A percentile compares a stretch with the other conserved stretches of the same genome.
Evolutionary conservation across 2,329 filamentous ascomycete genomes (phyloP).

Genomic region (Escovopsis sp.): DNA sequence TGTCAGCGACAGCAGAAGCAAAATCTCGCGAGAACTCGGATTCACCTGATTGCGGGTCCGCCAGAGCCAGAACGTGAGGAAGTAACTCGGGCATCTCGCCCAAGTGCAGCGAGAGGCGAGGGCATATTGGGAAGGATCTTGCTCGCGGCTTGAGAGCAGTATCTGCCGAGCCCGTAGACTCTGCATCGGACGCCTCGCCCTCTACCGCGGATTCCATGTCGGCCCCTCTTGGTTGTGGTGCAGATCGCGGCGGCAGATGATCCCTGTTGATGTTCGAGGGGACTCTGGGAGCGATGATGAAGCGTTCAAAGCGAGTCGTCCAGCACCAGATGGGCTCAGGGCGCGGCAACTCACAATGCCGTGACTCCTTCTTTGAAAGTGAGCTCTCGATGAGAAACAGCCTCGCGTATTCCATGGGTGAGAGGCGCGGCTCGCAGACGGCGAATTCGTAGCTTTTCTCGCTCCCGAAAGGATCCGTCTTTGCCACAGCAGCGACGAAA

Average conservation of each 20-base stretch:
- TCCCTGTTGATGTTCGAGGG: conserved; percentile 13
- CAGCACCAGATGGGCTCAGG: conserved; percentile 19
- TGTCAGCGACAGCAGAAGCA: not conserved
- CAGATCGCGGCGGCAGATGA: not conserved
- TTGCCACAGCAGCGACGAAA: not conserved
- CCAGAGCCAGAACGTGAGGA: conserved; percentile 12
- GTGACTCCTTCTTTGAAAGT: conserved; percentile 12
- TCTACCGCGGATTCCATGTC: not conserved
- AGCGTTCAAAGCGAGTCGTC: conserved; percentile 21
- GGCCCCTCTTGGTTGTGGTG: not conserved
- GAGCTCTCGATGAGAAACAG: conserved; percentile 21
- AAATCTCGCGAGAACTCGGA: not conserved
- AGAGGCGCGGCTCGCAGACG: conserved; percentile 18
- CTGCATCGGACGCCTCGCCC: conserved; percentile 8
- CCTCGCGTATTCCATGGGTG: conserved; percentile 26
- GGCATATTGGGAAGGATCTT: conserved; percentile 7
- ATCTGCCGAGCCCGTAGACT: conserved; percentile 12
- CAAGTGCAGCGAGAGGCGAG: conserved; percentile 19
- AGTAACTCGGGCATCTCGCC: conserved; percentile 12
- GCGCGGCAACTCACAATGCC: conserved; percentile 15
- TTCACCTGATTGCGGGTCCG: conserved; percentile 2
- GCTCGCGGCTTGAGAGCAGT: conserved; percentile 5
- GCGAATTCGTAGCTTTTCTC: conserved; percentile 2
- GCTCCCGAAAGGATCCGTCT: not conserved
- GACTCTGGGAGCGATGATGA: conserved; percentile 21